These are phyloP conservation scores for Emergomyces pasteurianus DNA, from an alignment of 2,329 filamentous ascomycete species.

Conservation along the genomic window DNA sequence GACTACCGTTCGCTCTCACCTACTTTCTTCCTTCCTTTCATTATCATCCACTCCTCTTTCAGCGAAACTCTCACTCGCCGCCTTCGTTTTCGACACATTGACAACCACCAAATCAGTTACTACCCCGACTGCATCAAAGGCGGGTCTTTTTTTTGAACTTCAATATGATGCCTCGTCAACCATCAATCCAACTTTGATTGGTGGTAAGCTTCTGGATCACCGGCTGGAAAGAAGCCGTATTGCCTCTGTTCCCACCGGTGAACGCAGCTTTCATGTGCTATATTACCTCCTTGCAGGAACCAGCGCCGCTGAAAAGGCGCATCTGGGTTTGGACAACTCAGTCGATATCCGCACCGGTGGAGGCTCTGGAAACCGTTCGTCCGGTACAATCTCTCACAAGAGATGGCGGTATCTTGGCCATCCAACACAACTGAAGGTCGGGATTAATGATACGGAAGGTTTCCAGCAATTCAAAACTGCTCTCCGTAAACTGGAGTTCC, in stretches of 20 bases:
- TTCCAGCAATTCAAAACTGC: conserved; percentile 98
- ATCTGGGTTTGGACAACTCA: conserved; percentile 54
- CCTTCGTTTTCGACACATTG: conserved; percentile 90
- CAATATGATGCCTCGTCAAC: conserved; percentile 88
- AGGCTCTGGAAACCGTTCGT: conserved; percentile 40
- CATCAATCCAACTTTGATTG: conserved; percentile 75
- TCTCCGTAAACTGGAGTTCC: conserved; percentile 85
- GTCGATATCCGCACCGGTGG: conserved; percentile 27
- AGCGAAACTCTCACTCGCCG: conserved; percentile 80
- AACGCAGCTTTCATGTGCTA: conserved; percentile 89
- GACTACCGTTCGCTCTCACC: conserved; percentile 82
- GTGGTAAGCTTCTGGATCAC: conserved; percentile 89
- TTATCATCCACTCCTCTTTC: conserved; percentile 90
- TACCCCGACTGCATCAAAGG: conserved; percentile 89
- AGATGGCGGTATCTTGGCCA: conserved; percentile 95
- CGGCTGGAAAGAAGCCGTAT: conserved; percentile 85
- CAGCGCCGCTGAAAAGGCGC: conserved; percentile 75
- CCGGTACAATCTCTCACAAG: conserved; percentile 49
- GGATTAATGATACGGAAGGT: conserved; percentile 88
- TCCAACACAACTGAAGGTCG: conserved; percentile 90
- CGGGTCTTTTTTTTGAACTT: conserved; percentile 87
- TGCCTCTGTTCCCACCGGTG: conserved; percentile 82
- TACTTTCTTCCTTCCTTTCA: conserved; percentile 72
- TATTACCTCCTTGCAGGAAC: conserved; percentile 94
- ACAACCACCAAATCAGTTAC: conserved; percentile 96